Conservation (phyloP, 495 filamentous ascomycete genomes). For the Bacidia rubella region DNA sequence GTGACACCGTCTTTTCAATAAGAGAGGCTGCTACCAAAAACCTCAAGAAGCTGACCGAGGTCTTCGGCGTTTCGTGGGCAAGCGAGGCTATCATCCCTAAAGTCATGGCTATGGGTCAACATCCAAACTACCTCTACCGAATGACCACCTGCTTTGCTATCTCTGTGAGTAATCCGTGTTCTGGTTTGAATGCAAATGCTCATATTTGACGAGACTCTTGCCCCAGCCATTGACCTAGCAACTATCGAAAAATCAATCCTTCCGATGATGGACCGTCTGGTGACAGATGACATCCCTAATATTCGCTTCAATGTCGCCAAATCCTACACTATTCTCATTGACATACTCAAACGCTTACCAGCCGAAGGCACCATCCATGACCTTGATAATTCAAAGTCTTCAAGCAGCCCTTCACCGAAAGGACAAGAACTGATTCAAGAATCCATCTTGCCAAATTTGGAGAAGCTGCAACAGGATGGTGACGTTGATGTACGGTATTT, state of each 20-base stretch:
- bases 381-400: constrained; percentile 62
- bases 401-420: constrained; percentile 48
- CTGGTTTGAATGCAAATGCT: constrained; percentile 4
- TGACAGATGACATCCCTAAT: constrained; percentile 89
- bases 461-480: constrained; percentile 89
- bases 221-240: constrained; percentile 78
- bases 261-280: constrained; percentile 87
- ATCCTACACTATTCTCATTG: constrained; percentile 80
- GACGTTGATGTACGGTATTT: constrained; percentile 98
- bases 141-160: constrained; percentile 99
- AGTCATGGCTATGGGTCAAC: constrained; percentile 93
- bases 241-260: constrained; percentile 88
- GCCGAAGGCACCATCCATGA: constrained; percentile 73
- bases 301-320: constrained; percentile 99
- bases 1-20: constrained; percentile 97
- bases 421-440: constrained; percentile 76
- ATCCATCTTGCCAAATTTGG: constrained; percentile 74
- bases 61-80: constrained; percentile 98
- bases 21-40: constrained; percentile 94
- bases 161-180: constrained; percentile 49
- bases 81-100: constrained; percentile 93
- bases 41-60: constrained; percentile 93
- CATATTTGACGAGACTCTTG: constrained; percentile 60
- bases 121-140: constrained; percentile 96
- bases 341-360: constrained; percentile 77